Evolutionary conservation across 2,329 filamentous ascomycete species (phyloP).

Genomic region (Septoria linicola): DNA sequence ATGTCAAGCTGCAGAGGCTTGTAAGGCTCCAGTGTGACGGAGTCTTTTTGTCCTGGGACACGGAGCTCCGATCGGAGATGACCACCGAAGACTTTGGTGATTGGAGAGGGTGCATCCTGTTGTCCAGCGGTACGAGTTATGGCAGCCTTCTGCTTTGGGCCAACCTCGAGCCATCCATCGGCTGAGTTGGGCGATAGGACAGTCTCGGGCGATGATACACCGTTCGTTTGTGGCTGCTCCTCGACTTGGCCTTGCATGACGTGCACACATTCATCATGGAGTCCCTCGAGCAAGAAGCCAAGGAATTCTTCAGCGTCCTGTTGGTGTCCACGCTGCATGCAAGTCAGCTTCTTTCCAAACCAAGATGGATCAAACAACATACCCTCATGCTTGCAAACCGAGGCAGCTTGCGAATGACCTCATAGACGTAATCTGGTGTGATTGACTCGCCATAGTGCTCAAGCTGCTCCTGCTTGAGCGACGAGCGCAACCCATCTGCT

Average conservation of each 20-base stretch:
- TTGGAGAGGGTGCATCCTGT: conserved; percentile 59
- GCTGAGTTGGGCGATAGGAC: conserved; percentile 43
- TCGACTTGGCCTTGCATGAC: conserved; percentile 56
- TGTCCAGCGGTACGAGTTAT: conserved; percentile 80
- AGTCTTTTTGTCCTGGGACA: conserved; percentile 82
- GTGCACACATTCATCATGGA: conserved; percentile 86
- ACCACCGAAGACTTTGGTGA: conserved; percentile 93
- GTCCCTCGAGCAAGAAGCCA: conserved; percentile 84
- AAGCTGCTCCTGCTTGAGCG: conserved; percentile 77
- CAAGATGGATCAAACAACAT: conserved; percentile 40
- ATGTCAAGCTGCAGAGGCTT: conserved; percentile 95
- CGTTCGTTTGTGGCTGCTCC: conserved; percentile 30
- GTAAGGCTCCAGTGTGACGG: conserved; percentile 89
- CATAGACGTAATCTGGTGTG: conserved; percentile 91
- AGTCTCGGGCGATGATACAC: conserved; percentile 45
- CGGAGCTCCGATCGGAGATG: conserved; percentile 85
- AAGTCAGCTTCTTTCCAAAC: conserved; percentile 24
- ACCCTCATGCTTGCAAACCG: conserved; percentile 91
- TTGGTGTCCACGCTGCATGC: conserved; percentile 76
- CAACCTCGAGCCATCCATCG: conserved; percentile 88
- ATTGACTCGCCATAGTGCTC: conserved; percentile 90
- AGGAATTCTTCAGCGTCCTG: conserved; percentile 98
- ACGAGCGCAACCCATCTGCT: conserved; percentile 68
- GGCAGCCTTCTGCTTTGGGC: conserved; percentile 82
- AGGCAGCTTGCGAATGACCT: conserved; percentile 81